A percentile compares a stretch with the other conserved stretches of the same genome.
Evolutionary conservation across 208 protist species (phyloP).

Genomic region (Crithidia thermophila): DNA sequence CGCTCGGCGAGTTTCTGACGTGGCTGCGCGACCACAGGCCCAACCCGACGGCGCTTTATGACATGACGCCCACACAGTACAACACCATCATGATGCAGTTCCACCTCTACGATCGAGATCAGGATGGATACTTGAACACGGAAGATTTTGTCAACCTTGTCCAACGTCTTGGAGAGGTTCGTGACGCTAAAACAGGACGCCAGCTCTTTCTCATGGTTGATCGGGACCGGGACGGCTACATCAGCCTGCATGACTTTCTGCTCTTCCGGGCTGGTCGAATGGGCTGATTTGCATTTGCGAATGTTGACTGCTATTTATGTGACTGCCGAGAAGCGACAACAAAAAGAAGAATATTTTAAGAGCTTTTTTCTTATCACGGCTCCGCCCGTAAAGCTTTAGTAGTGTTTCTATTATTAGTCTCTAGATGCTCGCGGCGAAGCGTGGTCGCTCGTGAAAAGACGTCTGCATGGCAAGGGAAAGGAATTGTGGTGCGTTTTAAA

Average conservation of each 20-base stretch:
- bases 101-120: conserved; percentile 65
- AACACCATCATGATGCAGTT: conserved; percentile 91
- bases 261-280: conserved; percentile 43
- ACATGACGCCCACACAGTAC: conserved; percentile 77
- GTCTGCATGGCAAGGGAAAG: too few relatives aligned
- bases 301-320: neutral
- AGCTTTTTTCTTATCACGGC: too few relatives aligned
- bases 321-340: too few relatives aligned
- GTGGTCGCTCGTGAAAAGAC: too few relatives aligned
- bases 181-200: conserved; percentile 26
- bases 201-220: conserved; percentile 70
- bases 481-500: too few relatives aligned
- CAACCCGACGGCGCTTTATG: conserved; percentile 72
- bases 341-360: too few relatives aligned
- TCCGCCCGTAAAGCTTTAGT: too few relatives aligned
- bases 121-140: conserved; percentile 62
- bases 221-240: conserved; percentile 35
- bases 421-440: too few relatives aligned
- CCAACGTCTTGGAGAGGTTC: conserved; percentile 49
- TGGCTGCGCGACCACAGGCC: conserved; percentile 80
- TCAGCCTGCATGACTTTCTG: conserved; percentile 84
- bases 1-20: conserved; percentile 71
- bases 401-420: too few relatives aligned
- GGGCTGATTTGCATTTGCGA: too few relatives aligned
- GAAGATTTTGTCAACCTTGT: conserved; percentile 67